Conservation (phyloP, 306 rosid genomes). For the Cicer arietinum region DNA sequence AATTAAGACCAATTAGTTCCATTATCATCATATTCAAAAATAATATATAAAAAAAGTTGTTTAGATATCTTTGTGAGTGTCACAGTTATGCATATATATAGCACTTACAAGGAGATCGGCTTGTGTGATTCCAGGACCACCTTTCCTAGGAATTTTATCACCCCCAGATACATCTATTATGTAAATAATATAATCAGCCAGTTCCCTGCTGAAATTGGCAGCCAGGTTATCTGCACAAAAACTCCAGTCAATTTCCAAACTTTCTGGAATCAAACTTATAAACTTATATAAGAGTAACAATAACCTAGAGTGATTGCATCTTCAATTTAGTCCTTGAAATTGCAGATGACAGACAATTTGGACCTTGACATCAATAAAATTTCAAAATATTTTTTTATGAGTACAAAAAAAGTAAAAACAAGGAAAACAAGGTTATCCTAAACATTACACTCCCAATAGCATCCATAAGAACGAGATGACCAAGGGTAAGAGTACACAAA, state of each 20-base stretch:
- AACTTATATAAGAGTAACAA: neutral
- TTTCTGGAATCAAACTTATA: neutral
- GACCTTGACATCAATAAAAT: neutral
- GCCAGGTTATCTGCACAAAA: constrained; percentile 90
- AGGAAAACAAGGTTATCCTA: no score
- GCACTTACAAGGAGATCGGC: constrained; percentile 95
- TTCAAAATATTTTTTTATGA: neutral
- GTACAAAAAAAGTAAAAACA: no score
- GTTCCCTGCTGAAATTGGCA: constrained; percentile 97
- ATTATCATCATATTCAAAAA: constrained; percentile 2
- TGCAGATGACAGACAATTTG: neutral
- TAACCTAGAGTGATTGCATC: neutral
- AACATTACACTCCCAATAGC: no score
- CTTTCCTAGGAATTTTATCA: constrained; percentile 97
- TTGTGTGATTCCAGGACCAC: constrained; percentile 99
- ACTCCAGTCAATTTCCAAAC: constrained; percentile 32
- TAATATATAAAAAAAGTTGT: neutral
- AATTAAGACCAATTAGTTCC: constrained; percentile 35
- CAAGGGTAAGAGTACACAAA: no score
- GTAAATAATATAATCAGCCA: constrained; percentile 96
- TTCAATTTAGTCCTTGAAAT: neutral
- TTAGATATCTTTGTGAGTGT: neutral
- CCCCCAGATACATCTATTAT: constrained; percentile 97
- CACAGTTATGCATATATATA: constrained; percentile 15
- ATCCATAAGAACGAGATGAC: no score